Percentiles rank a stretch among this genome's conserved stretches.
Conservation (phyloP, 1,139 yeast species). For the Pichia kudriavzevii region DNA sequence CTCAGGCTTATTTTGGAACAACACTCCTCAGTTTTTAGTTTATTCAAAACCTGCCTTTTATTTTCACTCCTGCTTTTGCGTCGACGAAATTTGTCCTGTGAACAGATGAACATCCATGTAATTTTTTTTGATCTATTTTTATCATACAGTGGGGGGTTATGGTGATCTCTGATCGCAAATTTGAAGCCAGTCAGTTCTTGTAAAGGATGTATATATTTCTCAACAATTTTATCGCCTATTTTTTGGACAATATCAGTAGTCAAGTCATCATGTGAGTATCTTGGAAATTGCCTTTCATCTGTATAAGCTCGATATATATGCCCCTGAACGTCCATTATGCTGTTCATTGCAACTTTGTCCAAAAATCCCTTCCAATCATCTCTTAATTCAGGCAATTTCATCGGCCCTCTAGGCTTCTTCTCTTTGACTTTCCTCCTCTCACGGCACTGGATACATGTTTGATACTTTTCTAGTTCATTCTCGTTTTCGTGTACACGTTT, state of each 20-base stretch:
- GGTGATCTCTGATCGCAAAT: conserved; percentile 37
- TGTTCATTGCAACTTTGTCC: conserved; percentile 28
- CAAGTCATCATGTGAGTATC: conserved; percentile 28
- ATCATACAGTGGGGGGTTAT: conserved; percentile 27
- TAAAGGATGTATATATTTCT: conserved; percentile 32
- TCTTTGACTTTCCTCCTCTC: conserved; percentile 31
- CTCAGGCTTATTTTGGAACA: conserved; percentile 31
- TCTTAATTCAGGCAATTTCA: conserved; percentile 26
- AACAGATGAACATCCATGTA: conserved; percentile 36
- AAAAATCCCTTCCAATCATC: conserved; percentile 29
- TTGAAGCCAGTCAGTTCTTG: conserved; percentile 33
- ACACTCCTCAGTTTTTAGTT: conserved; percentile 33
- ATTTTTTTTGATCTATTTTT: conserved; percentile 31
- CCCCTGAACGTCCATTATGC: conserved; percentile 28
- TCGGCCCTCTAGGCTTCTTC: conserved; percentile 22
- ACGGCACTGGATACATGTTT: conserved; percentile 35
- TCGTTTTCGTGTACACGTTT: conserved; percentile 29
- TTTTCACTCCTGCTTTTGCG: conserved; percentile 34
- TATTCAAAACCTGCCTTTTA: conserved; percentile 31
- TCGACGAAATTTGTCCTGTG: conserved; percentile 34
- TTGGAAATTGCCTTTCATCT: conserved; percentile 25
- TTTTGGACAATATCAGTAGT: conserved; percentile 27
- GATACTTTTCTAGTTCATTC: conserved; percentile 30
- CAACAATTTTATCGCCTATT: conserved; percentile 29
- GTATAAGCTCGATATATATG: conserved; percentile 29